Evolutionary conservation across 768 basidiomycete species (phyloP).

Genomic region (Cyclocybe aegerita): DNA sequence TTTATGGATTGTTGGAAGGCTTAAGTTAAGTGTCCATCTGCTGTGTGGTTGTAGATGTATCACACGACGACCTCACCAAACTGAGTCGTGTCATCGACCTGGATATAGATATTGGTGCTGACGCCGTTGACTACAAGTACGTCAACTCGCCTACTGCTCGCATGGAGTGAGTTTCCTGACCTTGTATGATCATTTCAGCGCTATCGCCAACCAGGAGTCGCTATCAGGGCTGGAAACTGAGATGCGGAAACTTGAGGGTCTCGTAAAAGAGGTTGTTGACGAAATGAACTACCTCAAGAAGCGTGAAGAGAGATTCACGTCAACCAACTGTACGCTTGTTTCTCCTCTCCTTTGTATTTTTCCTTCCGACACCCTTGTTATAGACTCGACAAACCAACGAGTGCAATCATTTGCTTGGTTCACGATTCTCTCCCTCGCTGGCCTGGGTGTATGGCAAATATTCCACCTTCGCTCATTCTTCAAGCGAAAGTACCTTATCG

Average conservation of each 20-base stretch:
- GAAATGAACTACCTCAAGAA: slow-evolving; percentile 89
- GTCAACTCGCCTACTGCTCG: slow-evolving; percentile 22
- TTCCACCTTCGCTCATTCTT: slow-evolving; percentile 94
- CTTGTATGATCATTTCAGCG: slow-evolving; percentile 45
- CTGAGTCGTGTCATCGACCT: slow-evolving; percentile 78
- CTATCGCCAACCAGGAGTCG: slow-evolving; percentile 98
- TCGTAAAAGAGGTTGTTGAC: slow-evolving; percentile 92
- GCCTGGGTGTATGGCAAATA: slow-evolving; percentile 92
- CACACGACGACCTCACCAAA: slow-evolving; percentile 44
- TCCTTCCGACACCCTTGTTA: slow-evolving; percentile 2
- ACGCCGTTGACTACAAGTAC: slow-evolving; percentile 98
- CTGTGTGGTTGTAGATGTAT: slow-evolving; percentile 35
- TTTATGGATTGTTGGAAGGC: background rate
- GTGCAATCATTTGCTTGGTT: slow-evolving; percentile 95
- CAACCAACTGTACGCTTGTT: slow-evolving; percentile 78
- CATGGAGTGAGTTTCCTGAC: slow-evolving; percentile 1
- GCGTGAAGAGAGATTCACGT: slow-evolving; percentile 85
- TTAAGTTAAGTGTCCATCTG: background rate
- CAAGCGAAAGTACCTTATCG: slow-evolving; percentile 93
- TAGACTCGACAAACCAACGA: slow-evolving; percentile 89
- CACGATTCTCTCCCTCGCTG: slow-evolving; percentile 74
- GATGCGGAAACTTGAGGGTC: slow-evolving; percentile 95
- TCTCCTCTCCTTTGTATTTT: background rate
- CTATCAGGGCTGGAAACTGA: slow-evolving; percentile 95
- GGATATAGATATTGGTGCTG: slow-evolving; percentile 97